These are phyloP conservation scores for Mytilinidion resinicola DNA, from an alignment of 495 filamentous ascomycete genomes.

Conservation along the genomic window DNA sequence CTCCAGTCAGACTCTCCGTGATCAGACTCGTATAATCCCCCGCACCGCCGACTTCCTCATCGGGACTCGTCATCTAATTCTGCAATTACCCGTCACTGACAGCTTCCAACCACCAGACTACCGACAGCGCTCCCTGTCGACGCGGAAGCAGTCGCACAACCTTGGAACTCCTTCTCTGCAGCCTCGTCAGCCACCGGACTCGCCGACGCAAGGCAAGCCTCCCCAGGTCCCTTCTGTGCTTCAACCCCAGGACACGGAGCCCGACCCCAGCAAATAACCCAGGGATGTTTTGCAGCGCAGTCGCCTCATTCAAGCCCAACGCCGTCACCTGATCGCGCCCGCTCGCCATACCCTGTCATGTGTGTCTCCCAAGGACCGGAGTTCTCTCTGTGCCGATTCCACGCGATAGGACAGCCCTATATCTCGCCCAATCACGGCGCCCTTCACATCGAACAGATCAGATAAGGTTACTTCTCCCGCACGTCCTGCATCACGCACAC, in stretches of 20 bases:
- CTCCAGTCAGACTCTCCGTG: neutral
- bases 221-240: neutral
- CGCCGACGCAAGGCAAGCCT: conserved; percentile 15
- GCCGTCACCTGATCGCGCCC: conserved; percentile 23
- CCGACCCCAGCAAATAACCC: conserved; percentile 4
- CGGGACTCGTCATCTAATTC: conserved; percentile 1
- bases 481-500: no score
- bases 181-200: conserved; percentile 10
- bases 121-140: conserved; percentile 15
- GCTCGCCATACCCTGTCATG: conserved; percentile 8
- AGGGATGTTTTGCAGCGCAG: conserved; percentile 11
- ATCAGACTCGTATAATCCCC: neutral
- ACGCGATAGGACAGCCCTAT: conserved; percentile 19
- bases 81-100: conserved; percentile 19
- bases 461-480: conserved; percentile 24
- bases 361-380: conserved; percentile 21
- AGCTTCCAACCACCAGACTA: conserved; percentile 13
- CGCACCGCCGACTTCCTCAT: neutral
- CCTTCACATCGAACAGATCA: conserved; percentile 25
- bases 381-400: conserved; percentile 17
- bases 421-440: conserved; percentile 16
- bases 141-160: neutral
- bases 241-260: neutral
- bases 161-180: neutral
- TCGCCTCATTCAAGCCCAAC: neutral